phyloP scores from a whole-genome alignment of 345 rosid species.

The Gossypium herbaceum region DNA sequence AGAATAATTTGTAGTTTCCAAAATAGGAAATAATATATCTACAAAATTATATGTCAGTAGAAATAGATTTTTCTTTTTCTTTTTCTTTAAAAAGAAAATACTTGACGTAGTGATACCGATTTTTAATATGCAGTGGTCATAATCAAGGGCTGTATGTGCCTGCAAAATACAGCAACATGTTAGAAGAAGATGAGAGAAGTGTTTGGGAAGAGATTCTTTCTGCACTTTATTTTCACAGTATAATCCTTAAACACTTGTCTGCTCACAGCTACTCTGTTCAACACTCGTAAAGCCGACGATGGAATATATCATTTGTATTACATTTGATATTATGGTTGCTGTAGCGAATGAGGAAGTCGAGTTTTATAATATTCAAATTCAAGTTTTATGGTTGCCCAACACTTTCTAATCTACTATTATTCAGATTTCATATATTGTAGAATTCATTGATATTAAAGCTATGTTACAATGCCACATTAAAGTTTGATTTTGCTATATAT shows the following conservation, averaged over 20 bases:
- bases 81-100: too few species aligned
- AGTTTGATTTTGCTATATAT: too few species aligned
- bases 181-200: conserved; percentile 12
- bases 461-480: too few species aligned
- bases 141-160: neutral
- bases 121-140: neutral
- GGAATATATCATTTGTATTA: too few species aligned
- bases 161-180: conserved; percentile 19
- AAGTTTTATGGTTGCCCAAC: too few species aligned
- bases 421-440: too few species aligned
- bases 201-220: conserved; percentile 30
- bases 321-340: neutral
- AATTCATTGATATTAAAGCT: too few species aligned
- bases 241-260: neutral
- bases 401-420: too few species aligned
- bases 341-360: too few species aligned
- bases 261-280: neutral
- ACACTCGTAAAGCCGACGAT: neutral
- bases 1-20: conserved; percentile 21
- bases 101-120: too few species aligned
- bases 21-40: conserved; percentile 3
- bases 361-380: too few species aligned
- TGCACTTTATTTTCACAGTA: conserved; percentile 21
- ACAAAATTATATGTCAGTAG: neutral
- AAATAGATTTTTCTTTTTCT: too few species aligned